Evolutionary conservation across 768 basidiomycete genomes (phyloP).

Genomic region (Podaxis carcinomalis): DNA sequence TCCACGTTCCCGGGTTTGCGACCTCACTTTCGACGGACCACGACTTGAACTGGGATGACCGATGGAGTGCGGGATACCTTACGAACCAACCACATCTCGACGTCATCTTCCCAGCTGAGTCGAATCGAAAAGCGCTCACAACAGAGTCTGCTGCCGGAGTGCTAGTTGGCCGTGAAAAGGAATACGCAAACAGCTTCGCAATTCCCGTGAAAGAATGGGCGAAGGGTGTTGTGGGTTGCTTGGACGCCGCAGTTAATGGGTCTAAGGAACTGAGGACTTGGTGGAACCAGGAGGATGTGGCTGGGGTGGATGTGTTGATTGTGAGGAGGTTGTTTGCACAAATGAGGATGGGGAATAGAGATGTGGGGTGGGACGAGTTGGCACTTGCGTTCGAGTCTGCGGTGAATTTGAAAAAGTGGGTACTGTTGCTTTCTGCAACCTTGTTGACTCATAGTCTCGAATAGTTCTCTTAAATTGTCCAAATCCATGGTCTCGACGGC

Average conservation of each 20-base stretch:
- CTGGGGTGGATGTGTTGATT: slow-evolving; percentile 43
- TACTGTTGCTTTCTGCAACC: slow-evolving; percentile 2
- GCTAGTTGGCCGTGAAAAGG: slow-evolving; percentile 61
- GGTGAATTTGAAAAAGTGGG: slow-evolving; percentile 52
- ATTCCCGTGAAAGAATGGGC: slow-evolving; percentile 70
- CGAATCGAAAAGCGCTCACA: slow-evolving; percentile 27
- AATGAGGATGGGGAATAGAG: slow-evolving; percentile 42
- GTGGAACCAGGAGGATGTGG: slow-evolving; percentile 45
- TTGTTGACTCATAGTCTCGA: not conserved
- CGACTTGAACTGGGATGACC: slow-evolving; percentile 55
- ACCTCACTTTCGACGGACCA: slow-evolving; percentile 28
- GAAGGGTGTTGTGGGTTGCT: slow-evolving; percentile 43
- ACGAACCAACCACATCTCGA: slow-evolving; percentile 40
- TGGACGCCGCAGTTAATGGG: slow-evolving; percentile 38
- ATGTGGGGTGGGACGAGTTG: slow-evolving; percentile 63
- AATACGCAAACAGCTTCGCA: slow-evolving; percentile 50
- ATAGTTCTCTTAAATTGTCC: slow-evolving; percentile 68
- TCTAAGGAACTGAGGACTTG: slow-evolving; percentile 27
- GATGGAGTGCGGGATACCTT: slow-evolving; percentile 56
- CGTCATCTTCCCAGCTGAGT: slow-evolving; percentile 46
- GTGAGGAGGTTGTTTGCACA: slow-evolving; percentile 58
- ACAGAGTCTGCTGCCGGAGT: slow-evolving; percentile 65
- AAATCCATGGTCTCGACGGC: slow-evolving; percentile 52
- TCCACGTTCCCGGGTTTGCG: slow-evolving; percentile 67
- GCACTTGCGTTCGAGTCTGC: slow-evolving; percentile 67